phyloP scores from a whole-genome alignment of 345 rosid genomes.

The Kandelia obovata region DNA sequence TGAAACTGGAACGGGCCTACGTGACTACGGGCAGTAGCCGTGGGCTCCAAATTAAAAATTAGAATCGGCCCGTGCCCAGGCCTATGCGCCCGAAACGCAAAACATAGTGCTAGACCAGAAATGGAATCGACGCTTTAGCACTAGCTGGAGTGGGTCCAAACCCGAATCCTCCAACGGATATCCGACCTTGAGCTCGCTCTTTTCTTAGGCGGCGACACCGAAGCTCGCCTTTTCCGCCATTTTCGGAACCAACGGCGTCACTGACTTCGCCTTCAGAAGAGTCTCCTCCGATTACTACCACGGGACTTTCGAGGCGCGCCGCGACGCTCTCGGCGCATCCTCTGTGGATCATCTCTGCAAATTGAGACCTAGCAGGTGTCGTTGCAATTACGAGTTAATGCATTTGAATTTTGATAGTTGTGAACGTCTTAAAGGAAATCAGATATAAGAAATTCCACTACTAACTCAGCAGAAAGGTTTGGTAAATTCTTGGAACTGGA shows the following conservation, averaged over 20 bases:
- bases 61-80: too few species aligned
- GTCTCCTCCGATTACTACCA: slow-evolving; percentile 73
- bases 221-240: slow-evolving; percentile 57
- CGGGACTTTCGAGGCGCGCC: slow-evolving; percentile 67
- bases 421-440: too few species aligned
- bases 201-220: slow-evolving; percentile 33
- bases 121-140: slow-evolving; percentile 41
- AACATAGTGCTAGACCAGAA: not conserved
- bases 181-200: slow-evolving; percentile 41
- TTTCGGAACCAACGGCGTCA: slow-evolving; percentile 51
- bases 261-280: slow-evolving; percentile 55
- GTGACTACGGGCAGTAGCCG: too few species aligned
- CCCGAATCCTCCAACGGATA: slow-evolving; percentile 48
- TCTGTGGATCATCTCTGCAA: slow-evolving; percentile 71
- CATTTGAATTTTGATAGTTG: too few species aligned
- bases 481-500: too few species aligned
- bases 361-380: too few species aligned
- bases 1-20: too few species aligned
- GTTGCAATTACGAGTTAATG: too few species aligned
- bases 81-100: too few species aligned
- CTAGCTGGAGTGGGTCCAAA: slow-evolving; percentile 59
- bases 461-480: too few species aligned
- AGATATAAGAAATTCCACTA: too few species aligned
- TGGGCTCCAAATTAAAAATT: too few species aligned
- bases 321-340: slow-evolving; percentile 63